A percentile compares a stretch with the other conserved stretches of the same genome.
phyloP scores from a whole-genome alignment of 306 rosid species.

The Boehmeria nivea region DNA sequence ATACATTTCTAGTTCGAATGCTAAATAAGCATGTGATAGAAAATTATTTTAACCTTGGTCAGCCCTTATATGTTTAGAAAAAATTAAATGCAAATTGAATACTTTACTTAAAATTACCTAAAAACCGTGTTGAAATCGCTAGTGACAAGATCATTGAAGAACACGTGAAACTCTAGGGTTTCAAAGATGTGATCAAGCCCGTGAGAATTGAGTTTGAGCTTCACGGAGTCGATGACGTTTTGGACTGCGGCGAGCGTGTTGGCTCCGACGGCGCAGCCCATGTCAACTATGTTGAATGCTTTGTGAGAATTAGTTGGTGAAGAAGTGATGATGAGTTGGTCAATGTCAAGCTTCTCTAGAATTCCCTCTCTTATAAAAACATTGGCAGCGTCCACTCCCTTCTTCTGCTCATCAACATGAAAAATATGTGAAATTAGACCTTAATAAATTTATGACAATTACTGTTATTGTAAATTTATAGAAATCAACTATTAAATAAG shows the following conservation, averaged over 20 bases:
- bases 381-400: not conserved
- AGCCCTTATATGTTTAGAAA: too few species aligned
- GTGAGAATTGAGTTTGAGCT: not conserved
- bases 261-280: conserved; percentile 5
- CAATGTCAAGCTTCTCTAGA: not conserved
- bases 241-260: conserved; percentile 2
- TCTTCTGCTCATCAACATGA: not conserved
- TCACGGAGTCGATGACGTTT: conserved; percentile 5
- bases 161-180: conserved; percentile 6
- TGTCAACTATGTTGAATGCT: conserved; percentile 3
- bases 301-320: not conserved
- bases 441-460: too few species aligned
- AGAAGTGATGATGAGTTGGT: not conserved
- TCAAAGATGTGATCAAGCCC: not conserved
- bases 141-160: not conserved
- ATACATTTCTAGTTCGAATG: too few species aligned
- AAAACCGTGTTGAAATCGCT: conserved; percentile 9
- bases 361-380: conserved; percentile 5
- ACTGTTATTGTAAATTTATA: too few species aligned
- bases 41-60: too few species aligned
- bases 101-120: not conserved
- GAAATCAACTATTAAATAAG: too few species aligned
- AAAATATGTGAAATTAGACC: not conserved
- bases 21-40: too few species aligned
- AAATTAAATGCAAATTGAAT: too few species aligned